These are phyloP conservation scores for Pestalotiopsis sp. DNA, from an alignment of 2,329 filamentous ascomycete genomes.

Conservation along the genomic window DNA sequence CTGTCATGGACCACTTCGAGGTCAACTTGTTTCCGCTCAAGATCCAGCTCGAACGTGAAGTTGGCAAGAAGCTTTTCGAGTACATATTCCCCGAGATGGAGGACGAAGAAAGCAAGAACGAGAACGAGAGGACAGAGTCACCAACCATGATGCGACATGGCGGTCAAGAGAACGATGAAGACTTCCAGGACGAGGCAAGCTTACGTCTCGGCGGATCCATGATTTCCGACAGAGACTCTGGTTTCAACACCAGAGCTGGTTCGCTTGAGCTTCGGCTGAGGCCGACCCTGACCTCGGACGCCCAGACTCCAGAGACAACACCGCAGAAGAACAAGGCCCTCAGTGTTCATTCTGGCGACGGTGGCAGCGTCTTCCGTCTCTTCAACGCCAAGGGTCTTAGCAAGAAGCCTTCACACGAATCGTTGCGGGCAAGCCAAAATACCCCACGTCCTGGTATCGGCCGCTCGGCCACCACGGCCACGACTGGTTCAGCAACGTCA, in stretches of 20 bases:
- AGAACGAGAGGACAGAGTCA: slow-evolving; percentile 55
- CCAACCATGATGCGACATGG: slow-evolving; percentile 59
- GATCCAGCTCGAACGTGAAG: slow-evolving; percentile 89
- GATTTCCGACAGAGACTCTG: slow-evolving; percentile 49
- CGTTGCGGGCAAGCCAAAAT: slow-evolving; percentile 44
- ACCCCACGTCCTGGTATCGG: slow-evolving; percentile 47
- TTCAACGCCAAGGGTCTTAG: slow-evolving; percentile 50
- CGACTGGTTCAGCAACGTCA: slow-evolving; percentile 27
- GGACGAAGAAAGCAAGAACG: slow-evolving; percentile 36
- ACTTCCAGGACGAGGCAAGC: slow-evolving; percentile 43
- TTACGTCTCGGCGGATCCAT: slow-evolving; percentile 38
- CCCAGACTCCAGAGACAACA: slow-evolving; percentile 34
- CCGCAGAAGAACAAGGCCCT: slow-evolving; percentile 48
- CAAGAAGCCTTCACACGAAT: slow-evolving; percentile 62
- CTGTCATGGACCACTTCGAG: slow-evolving; percentile 96
- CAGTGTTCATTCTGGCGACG: slow-evolving; percentile 51
- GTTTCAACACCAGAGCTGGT: slow-evolving; percentile 66
- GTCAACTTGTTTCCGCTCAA: slow-evolving; percentile 92
- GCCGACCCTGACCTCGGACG: slow-evolving; percentile 73
- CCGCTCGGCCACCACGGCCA: slow-evolving; percentile 47
- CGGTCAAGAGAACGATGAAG: slow-evolving; percentile 51
- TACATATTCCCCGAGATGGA: slow-evolving; percentile 93
- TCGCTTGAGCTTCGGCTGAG: slow-evolving; percentile 81
- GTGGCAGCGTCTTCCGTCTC: slow-evolving; percentile 51
- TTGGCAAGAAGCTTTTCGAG: slow-evolving; percentile 91